Evolutionary conservation across 2,329 filamentous ascomycete genomes (phyloP), one percentile per base, ranked within the genome.

Genomic region (Fusarium humuli): DNA sequence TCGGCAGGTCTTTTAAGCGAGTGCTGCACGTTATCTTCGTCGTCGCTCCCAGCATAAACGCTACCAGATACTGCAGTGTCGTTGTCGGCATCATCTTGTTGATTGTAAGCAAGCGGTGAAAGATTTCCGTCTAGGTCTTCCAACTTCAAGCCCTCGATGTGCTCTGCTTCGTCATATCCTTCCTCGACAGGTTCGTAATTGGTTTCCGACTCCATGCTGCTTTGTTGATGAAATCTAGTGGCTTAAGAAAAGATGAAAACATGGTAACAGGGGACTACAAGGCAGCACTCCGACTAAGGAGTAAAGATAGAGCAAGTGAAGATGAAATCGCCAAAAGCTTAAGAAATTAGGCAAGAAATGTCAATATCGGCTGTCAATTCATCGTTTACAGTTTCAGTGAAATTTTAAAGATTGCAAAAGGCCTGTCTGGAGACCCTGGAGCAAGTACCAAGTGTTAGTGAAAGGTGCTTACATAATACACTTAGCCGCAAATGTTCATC

Each of bases 1-100:
- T 76, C 67, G 1, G 76, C 76, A 9, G 70, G 69, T 16, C 77
- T 75, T 65, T 82, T 83, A 25, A 77, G 70, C 16, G 69, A 75
- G 47, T 41, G n/a, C 13, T 56, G 60, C 8, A 60, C 64, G 23
- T 65, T 67, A 4, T 66, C 50, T 7, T 67, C 64, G 42, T 46
- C 25, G 20, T 73, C 65, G 59, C 59, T 70, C 42, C 61, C 65
- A 4, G 45, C 48, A 54, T 72, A 65, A 32, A 65, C 30, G 44
- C 69, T 66, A 23, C 60, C 67, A 49, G 64, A 70, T 42, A 13
- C 49, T 20, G 65, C 65, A 27, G 48, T 46, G 7, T 66, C 25
- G 11, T 66, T 23, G 10, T 71, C 55, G 11, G 37, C 53, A 41
- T 53, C 46, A 25, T 69, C 53, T 49, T 56, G 20, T 20, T 34